phyloP scores from a whole-genome alignment of 2,329 filamentous ascomycete genomes.

The Fusarium dimerum region DNA sequence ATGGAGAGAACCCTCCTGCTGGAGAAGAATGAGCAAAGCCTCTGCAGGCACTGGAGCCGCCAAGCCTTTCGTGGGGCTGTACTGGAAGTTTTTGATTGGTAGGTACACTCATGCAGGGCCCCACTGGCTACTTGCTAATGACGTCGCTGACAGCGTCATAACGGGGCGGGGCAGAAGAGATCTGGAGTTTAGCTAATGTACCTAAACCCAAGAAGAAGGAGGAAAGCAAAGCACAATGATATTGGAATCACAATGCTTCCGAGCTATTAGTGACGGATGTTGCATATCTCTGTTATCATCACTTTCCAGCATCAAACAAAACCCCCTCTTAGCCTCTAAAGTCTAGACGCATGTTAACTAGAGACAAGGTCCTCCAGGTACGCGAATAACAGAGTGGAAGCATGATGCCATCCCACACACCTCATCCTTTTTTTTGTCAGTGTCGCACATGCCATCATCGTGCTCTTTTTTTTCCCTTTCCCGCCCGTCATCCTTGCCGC shows the following conservation, averaged over 20 bases:
- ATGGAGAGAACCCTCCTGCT: conserved; percentile 22
- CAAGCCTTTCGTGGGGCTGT: conserved; percentile 6
- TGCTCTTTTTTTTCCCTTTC: background rate
- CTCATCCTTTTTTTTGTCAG: background rate
- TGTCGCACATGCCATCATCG: background rate
- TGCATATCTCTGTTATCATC: no score
- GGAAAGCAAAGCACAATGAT: no score
- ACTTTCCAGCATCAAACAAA: no score
- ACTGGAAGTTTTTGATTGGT: conserved; percentile 11
- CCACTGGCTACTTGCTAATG: conserved; percentile 15
- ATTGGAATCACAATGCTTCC: no score
- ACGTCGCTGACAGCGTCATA: conserved; percentile 34
- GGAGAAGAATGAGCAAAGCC: conserved; percentile 2
- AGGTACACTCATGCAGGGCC: background rate
- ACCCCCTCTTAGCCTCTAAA: background rate
- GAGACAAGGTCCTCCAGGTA: background rate
- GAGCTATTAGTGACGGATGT: no score
- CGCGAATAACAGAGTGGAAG: conserved; percentile 7
- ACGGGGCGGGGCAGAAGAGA: conserved; percentile 21
- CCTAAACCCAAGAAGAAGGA: no score
- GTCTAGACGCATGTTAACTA: background rate
- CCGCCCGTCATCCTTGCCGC: no score
- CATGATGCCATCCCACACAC: conserved; percentile 20
- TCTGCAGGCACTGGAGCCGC: conserved; percentile 10
- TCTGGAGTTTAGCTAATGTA: conserved; percentile 8